Percentiles rank a stretch among this genome's conserved stretches.
phyloP scores from a whole-genome alignment of 2,329 filamentous ascomycete genomes.

The Fusarium transvaalense region DNA sequence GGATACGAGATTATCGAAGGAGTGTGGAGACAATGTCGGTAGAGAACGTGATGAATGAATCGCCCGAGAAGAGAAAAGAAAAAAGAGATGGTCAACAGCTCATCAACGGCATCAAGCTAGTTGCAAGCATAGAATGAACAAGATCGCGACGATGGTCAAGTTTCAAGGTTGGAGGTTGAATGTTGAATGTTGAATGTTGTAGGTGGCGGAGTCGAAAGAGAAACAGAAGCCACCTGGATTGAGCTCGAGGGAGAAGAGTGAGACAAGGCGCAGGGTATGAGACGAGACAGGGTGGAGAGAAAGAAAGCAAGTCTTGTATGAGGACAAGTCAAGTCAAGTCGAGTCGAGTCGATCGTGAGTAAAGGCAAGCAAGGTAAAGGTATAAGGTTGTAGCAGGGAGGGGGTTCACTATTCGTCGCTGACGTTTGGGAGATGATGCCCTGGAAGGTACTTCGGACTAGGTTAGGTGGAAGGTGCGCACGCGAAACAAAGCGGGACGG shows the following conservation, averaged over 20 bases:
- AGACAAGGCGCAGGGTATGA: slow-evolving; percentile 28
- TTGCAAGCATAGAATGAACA: slow-evolving; percentile 28
- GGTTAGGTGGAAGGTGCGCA: slow-evolving; percentile 13
- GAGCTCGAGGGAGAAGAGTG: slow-evolving; percentile 25
- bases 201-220: slow-evolving; percentile 31
- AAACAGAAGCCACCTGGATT: slow-evolving; percentile 33
- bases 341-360: slow-evolving; percentile 11
- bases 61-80: slow-evolving; percentile 15
- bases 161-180: too few species aligned
- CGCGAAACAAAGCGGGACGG: slow-evolving; percentile 42
- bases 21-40: slow-evolving; percentile 34
- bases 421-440: slow-evolving; percentile 39
- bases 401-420: slow-evolving; percentile 36
- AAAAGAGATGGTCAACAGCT: slow-evolving; percentile 39
- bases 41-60: slow-evolving; percentile 41
- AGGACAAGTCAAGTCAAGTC: neutral
- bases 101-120: slow-evolving; percentile 46
- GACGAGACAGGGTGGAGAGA: neutral
- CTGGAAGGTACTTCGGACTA: slow-evolving; percentile 12
- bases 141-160: slow-evolving; percentile 8
- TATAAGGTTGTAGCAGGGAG: slow-evolving; percentile 24
- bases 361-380: neutral
- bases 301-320: neutral
- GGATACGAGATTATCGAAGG: slow-evolving; percentile 29
- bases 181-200: slow-evolving; percentile 21